Conservation (phyloP, 106 monocot species). For the Apostasia shenzhenica region DNA sequence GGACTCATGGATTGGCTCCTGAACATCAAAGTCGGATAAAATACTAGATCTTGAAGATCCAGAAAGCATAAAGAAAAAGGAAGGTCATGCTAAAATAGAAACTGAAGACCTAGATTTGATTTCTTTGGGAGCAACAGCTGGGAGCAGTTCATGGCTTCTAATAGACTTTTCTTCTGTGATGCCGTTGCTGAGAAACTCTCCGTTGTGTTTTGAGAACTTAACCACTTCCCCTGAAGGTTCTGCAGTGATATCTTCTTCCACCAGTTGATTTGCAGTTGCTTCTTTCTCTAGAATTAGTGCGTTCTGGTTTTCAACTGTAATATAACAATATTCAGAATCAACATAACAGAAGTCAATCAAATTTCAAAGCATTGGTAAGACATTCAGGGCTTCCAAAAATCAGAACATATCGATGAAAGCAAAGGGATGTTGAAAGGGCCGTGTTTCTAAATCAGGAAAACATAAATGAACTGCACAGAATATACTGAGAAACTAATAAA, state of each 20-base stretch:
- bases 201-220: slow-evolving; percentile 42
- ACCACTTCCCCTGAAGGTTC: slow-evolving; percentile 21
- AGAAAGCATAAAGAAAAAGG: slow-evolving; percentile 22
- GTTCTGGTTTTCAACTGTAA: slow-evolving; percentile 27
- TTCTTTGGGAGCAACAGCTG: slow-evolving; percentile 15
- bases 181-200: slow-evolving; percentile 64
- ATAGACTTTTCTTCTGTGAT: slow-evolving; percentile 32
- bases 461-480: too few relatives aligned
- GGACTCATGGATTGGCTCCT: slow-evolving; percentile 66
- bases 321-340: slow-evolving; percentile 4
- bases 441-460: too few relatives aligned
- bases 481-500: too few relatives aligned
- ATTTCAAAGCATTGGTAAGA: too few relatives aligned
- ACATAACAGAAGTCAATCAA: neutral
- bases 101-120: slow-evolving; percentile 59
- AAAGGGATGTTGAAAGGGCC: too few relatives aligned
- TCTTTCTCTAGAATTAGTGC: slow-evolving; percentile 20
- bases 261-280: slow-evolving; percentile 7
- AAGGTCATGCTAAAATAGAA: slow-evolving; percentile 15
- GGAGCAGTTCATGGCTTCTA: slow-evolving; percentile 20
- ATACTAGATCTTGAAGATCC: slow-evolving; percentile 17
- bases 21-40: slow-evolving; percentile 43
- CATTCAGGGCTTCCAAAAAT: too few relatives aligned
- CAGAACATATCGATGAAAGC: too few relatives aligned
- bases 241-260: slow-evolving; percentile 16